Percentiles rank a stretch among this genome's conserved stretches.
Conservation (phyloP, 2,329 filamentous ascomycete species). For the Stagonosporopsis vannaccii region DNA sequence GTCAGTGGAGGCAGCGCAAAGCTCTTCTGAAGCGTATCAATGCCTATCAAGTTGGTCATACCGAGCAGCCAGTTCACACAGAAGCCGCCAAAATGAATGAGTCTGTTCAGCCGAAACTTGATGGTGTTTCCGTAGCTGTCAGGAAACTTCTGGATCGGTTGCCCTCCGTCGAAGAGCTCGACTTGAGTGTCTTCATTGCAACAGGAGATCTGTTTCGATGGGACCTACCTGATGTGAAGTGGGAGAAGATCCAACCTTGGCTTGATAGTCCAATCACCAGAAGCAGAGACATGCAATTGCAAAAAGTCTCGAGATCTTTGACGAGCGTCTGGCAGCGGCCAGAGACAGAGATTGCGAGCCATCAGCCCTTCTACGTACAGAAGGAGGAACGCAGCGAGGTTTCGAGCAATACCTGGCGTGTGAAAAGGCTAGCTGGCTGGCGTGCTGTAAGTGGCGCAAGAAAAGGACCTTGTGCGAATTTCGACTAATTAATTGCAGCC, state of each 20-base stretch:
- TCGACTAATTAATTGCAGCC: slow-evolving; percentile 11
- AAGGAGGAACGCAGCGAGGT: slow-evolving; percentile 25
- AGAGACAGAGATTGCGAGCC: slow-evolving; percentile 3
- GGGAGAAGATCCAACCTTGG: slow-evolving; percentile 37
- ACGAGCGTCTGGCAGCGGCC: slow-evolving; percentile 18
- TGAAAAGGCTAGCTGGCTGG: slow-evolving; percentile 28
- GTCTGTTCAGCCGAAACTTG: slow-evolving; percentile 7
- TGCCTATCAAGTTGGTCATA: slow-evolving; percentile 18
- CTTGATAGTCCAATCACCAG: slow-evolving; percentile 28
- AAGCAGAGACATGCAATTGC: slow-evolving; percentile 13
- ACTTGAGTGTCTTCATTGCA: slow-evolving; percentile 32
- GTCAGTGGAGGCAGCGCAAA: slow-evolving; percentile 15
- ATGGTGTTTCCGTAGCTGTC: slow-evolving; percentile 32
- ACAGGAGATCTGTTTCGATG: slow-evolving; percentile 30
- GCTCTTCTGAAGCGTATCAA: slow-evolving; percentile 17
- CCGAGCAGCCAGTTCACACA: slow-evolving; percentile 4
- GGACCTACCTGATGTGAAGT: slow-evolving; percentile 38
- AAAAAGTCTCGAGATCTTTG: slow-evolving; percentile 30
- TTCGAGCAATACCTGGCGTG: slow-evolving; percentile 19
- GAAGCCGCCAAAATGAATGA: background rate
- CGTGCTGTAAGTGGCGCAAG: slow-evolving; percentile 22
- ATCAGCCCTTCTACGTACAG: slow-evolving; percentile 31
- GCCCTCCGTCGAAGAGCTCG: slow-evolving; percentile 35
- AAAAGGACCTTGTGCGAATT: background rate
- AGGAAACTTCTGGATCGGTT: slow-evolving; percentile 31